Base-by-base conservation (phyloP, 768 basidiomycete species). In the Xanthoconium stramineum region DNA sequence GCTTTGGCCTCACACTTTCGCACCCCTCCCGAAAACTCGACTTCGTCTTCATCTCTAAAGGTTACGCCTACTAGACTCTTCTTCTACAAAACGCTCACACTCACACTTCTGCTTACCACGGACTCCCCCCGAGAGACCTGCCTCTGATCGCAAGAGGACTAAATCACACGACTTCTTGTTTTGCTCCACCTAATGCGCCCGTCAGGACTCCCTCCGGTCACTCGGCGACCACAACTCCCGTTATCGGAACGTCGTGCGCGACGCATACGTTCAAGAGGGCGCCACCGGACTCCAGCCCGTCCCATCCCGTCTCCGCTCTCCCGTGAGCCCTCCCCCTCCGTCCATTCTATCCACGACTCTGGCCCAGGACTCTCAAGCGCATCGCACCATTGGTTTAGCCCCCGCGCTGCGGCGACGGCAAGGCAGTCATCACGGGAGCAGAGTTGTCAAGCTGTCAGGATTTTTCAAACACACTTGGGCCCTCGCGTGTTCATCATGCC, bases 161-260 rank as follows among this genome's bases (percentile, higher is more conserved):
- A 44, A 60, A 48, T 57, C 50, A 20, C 70, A 71, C 33, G 69
- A 72, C 0, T 69, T 63, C 35, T 70, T 51, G 55, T 72, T 60
- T 39, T 71, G 69, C 42, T 72, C 70, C n/a, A 54, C 53, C 2
- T 1, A 56, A 0, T 70, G 69, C n/a, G 71, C 69, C 17, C 66
- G 63, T 20, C 28, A 15, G 20, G 71, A 72, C 32, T 47, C 69
- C 20, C 58, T 70, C 13, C 61, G 62, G 19, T 62, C 69, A 3
- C 63, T 72, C 15, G 60, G 47, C 1, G 49, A 52, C 17, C 55
- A 49, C 1, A 42, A 65, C 17, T 60, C 50, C 38, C 69, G 70
- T 36, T 70, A 70, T 42, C 70, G 69, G 32, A 46, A 57, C 1
- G 51, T 58, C 19, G 54, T 65, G 19, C 64, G 52, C 19, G 40